These are phyloP conservation scores for Oryza coarctata DNA, from an alignment of 176 grass and related monocot genomes.

Conservation along the genomic window DNA sequence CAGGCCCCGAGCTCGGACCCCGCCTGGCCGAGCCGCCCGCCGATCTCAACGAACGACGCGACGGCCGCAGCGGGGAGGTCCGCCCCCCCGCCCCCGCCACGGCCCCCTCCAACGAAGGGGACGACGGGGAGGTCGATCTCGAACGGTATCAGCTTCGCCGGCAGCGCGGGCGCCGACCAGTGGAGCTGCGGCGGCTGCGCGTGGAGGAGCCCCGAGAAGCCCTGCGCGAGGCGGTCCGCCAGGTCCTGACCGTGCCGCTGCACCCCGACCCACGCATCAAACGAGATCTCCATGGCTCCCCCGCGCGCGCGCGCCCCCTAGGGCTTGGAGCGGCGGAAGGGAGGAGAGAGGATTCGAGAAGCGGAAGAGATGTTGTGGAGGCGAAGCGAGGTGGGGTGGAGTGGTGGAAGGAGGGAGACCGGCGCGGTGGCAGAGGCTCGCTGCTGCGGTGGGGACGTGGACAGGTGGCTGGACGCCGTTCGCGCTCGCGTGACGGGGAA, in stretches of 20 bases:
- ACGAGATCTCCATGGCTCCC: conserved; percentile 67
- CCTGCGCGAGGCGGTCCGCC: conserved; percentile 78
- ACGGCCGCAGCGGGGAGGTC: conserved; percentile 52
- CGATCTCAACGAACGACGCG: conserved; percentile 73
- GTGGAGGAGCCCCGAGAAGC: conserved; percentile 77
- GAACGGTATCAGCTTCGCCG: conserved; percentile 53
- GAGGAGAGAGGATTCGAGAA: background rate
- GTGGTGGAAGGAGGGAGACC: background rate
- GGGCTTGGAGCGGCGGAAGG: background rate
- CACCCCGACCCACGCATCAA: conserved; percentile 89
- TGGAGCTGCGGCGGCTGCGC: conserved; percentile 50
- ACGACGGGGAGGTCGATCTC: conserved; percentile 48
- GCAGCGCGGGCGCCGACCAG: conserved; percentile 46
- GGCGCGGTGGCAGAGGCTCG: background rate
- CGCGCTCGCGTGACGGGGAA: background rate
- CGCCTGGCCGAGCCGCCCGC: conserved; percentile 76
- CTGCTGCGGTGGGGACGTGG: background rate
- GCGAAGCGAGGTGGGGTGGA: background rate
- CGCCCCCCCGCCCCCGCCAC: background rate
- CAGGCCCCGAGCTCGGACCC: conserved; percentile 63
- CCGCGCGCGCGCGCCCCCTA: background rate
- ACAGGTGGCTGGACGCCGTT: background rate
- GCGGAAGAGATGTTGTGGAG: conserved; percentile 21
- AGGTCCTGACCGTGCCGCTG: conserved; percentile 95
- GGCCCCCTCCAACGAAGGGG: conserved; percentile 27